Percentiles rank a stretch among this genome's conserved stretches.
phyloP scores from a whole-genome alignment of 768 basidiomycete genomes.

The Tremella mesenterica region DNA sequence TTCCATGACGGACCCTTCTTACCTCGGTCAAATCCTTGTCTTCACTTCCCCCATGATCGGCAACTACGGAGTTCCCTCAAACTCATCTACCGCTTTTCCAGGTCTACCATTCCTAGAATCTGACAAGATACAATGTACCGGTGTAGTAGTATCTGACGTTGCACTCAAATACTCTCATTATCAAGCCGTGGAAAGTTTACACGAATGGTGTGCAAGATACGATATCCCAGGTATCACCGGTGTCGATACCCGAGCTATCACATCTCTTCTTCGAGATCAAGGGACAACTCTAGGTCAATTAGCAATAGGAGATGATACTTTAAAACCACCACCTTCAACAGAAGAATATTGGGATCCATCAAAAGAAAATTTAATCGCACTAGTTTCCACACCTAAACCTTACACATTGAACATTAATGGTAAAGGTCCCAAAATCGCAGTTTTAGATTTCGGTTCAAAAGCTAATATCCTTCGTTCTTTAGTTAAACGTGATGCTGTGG shows the following conservation, averaged over 20 bases:
- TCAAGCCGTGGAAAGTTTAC: conserved; percentile 81
- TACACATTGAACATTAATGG: conserved; percentile 81
- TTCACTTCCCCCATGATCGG: conserved; percentile 98
- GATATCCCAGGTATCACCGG: conserved; percentile 89
- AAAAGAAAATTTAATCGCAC: conserved; percentile 82
- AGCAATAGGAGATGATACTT: conserved; percentile 65
- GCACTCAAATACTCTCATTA: conserved; percentile 94
- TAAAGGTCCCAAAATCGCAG: conserved; percentile 73
- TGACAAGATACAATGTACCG: conserved; percentile 77
- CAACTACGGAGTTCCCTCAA: conserved; percentile 90
- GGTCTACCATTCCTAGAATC: conserved; percentile 73
- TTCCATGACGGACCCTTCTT: conserved; percentile 99
- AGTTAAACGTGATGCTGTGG: conserved; percentile 77
- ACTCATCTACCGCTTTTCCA: conserved; percentile 53
- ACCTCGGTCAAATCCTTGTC: conserved; percentile 93
- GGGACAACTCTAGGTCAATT: conserved; percentile 92
- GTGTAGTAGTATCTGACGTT: conserved; percentile 85
- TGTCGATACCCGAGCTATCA: conserved; percentile 95
- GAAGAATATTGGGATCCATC: conserved; percentile 91
- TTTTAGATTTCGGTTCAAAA: conserved; percentile 94
- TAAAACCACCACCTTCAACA: conserved; percentile 53
- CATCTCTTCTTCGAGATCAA: conserved; percentile 83
- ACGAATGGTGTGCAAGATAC: conserved; percentile 85
- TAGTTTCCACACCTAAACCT: conserved; percentile 74
- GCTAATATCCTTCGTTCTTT: conserved; percentile 93